Conservation (phyloP, 352 stramenopile species). For the Pythium apleroticum region DNA sequence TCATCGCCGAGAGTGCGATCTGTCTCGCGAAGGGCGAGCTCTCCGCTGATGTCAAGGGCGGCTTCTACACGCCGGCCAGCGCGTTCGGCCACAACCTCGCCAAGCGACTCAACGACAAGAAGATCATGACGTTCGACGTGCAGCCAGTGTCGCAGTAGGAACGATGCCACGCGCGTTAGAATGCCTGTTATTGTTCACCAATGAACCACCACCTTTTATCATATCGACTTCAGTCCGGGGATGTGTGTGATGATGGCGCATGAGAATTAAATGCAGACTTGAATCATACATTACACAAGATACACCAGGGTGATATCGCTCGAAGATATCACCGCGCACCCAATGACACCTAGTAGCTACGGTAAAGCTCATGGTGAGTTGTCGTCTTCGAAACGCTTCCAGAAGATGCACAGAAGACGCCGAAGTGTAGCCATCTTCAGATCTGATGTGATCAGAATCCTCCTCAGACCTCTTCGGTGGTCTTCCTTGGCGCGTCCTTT, state of each 20-base stretch:
- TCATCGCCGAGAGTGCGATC: constrained; percentile 63
- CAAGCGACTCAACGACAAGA: constrained; percentile 52
- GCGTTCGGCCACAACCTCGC: constrained; percentile 56
- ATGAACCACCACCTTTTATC: no score
- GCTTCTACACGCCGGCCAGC: constrained; percentile 65
- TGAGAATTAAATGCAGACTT: no score
- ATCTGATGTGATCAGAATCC: neutral
- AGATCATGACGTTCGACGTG: constrained; percentile 56
- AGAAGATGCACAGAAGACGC: no score
- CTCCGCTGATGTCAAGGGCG: constrained; percentile 33
- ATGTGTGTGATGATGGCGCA: no score
- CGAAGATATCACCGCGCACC: no score
- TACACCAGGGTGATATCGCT: no score
- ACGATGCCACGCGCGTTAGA: neutral
- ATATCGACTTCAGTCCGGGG: no score
- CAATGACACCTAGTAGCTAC: no score
- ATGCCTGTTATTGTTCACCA: neutral
- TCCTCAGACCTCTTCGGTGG: neutral
- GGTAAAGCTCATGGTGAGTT: no score
- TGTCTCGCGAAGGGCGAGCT: constrained; percentile 53
- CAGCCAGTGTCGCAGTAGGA: constrained; percentile 12
- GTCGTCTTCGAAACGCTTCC: no score
- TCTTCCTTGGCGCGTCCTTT: neutral
- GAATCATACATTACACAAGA: no score
- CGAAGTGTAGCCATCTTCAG: neutral